A percentile compares a stretch with the other conserved stretches of the same genome.
Evolutionary conservation across 2,329 filamentous ascomycete genomes (phyloP).

Genomic region (Coniochaeta sp.): DNA sequence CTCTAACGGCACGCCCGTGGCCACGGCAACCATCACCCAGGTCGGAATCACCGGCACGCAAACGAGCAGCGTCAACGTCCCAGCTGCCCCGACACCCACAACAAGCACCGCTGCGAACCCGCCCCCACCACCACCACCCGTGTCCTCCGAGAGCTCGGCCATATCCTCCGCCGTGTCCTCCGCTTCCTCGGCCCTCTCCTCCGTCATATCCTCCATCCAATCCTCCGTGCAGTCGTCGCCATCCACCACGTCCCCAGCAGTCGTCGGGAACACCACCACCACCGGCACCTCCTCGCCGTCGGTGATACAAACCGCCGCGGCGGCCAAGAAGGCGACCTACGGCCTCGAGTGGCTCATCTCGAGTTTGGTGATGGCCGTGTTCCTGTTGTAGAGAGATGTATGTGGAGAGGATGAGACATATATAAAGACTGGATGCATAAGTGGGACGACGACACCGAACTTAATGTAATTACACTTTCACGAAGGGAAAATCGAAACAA

Average conservation of each 20-base stretch:
- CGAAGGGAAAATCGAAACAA: background rate
- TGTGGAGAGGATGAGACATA: background rate
- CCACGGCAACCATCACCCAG: slow-evolving; percentile 5
- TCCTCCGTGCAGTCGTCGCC: background rate
- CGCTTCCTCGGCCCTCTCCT: background rate
- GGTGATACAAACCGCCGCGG: slow-evolving; percentile 5
- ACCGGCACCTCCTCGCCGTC: background rate
- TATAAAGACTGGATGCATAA: background rate
- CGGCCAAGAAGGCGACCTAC: background rate
- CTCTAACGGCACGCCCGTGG: slow-evolving; percentile 7
- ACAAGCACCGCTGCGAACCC: background rate
- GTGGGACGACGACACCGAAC: too few species aligned
- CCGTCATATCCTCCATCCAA: background rate
- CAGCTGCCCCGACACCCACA: background rate
- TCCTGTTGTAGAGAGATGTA: background rate
- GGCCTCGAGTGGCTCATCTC: slow-evolving; percentile 4
- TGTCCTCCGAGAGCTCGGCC: background rate
- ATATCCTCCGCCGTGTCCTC: background rate
- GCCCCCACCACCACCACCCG: background rate
- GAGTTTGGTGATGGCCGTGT: slow-evolving; percentile 1
- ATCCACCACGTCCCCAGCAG: background rate
- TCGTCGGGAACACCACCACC: background rate
- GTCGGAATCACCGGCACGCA: slow-evolving; percentile 7
- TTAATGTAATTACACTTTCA: background rate
- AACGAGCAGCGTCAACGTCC: slow-evolving; percentile 3